Evolutionary conservation across 2,329 filamentous ascomycete species (phyloP), one percentile per base, ranked within the genome.

Genomic region (Aspergillus sojae): DNA sequence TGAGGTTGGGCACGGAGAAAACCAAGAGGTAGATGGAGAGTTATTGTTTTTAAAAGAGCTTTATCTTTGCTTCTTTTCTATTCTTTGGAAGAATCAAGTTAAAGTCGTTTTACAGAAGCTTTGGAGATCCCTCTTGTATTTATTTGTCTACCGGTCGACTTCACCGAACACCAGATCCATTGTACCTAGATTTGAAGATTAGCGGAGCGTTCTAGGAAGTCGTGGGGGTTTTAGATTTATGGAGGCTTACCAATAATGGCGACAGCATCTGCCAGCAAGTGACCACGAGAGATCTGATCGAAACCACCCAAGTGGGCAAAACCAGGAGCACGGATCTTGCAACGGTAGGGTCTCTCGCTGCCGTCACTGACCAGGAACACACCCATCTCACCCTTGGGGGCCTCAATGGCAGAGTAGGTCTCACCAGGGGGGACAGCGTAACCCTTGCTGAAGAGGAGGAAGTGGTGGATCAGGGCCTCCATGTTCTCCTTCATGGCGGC

Each of bases 401-500:
- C 95, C 85, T 99, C 95, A 69, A 99, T 99, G 66, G 91, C 94
- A 54, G 91, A 94, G 85, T 99, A 99, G 6, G 95, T 99, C 85
- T 99, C 95, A 67, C 95, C 96, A 9, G 96, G 95, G 50, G 95
- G 95, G 4, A 99, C 95, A 52, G 93, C 88, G 81, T 99, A 99
- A 64, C 95, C 95, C 87, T 99, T 99, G 80, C 94, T 98, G 85
- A 94, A 99, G 60, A 99, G 89, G 70, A 99, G 83, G 87, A 99
- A 99, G 85, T 99, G 95, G 84, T 99, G 95, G 78, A 99, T 99
- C 50, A 99, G 88, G 45, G 95, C 94, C 84, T 99, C 95, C 96
- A 99, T 99, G 85, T 99, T 99, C 88, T 99, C 95, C 88, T 99
- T 99, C 95, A 99, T 99, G 75, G 95, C 95, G 52, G 92, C 86